Evolutionary conservation across 2,329 filamentous ascomycete genomes (phyloP).

Genomic region (Trichoderma brevicompactum): DNA sequence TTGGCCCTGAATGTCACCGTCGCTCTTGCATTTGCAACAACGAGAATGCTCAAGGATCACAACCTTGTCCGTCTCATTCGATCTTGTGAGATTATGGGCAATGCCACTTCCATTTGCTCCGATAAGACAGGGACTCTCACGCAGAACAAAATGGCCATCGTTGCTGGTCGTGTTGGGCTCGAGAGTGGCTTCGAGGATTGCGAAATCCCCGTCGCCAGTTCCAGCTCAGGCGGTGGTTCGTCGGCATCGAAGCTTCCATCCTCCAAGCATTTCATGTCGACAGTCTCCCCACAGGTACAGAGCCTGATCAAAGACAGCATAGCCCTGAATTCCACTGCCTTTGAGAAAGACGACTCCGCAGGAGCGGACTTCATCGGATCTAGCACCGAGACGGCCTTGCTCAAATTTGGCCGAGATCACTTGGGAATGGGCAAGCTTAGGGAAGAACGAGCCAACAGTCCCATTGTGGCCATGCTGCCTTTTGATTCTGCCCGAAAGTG

Average conservation of each 20-base stretch:
- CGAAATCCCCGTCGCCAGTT: constrained; percentile 33
- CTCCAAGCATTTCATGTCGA: constrained; percentile 39
- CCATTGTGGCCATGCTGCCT: constrained; percentile 54
- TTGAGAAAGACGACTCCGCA: constrained; percentile 50
- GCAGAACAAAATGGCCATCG: constrained; percentile 66
- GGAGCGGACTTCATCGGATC: constrained; percentile 54
- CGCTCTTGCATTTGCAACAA: constrained; percentile 65
- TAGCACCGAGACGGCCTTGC: constrained; percentile 59
- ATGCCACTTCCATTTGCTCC: constrained; percentile 66
- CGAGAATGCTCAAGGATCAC: constrained; percentile 65
- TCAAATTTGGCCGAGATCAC: constrained; percentile 55
- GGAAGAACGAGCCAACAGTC: constrained; percentile 52
- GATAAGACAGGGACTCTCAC: constrained; percentile 70
- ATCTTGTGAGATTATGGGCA: constrained; percentile 67
- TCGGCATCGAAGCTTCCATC: constrained; percentile 36
- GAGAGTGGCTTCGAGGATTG: constrained; percentile 45
- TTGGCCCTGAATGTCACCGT: constrained; percentile 64
- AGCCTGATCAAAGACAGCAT: constrained; percentile 47
- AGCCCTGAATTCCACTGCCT: constrained; percentile 57
- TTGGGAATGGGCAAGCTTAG: constrained; percentile 51
- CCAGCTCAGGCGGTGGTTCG: constrained; percentile 4
- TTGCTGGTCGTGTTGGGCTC: constrained; percentile 58
- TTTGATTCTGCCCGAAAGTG: constrained; percentile 61
- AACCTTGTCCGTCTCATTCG: constrained; percentile 63
- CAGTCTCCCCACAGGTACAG: constrained; percentile 43